A percentile compares a stretch with the other conserved stretches of the same genome.
These are phyloP conservation scores for Sindora glabra DNA, from an alignment of 306 rosid species.

Conservation along the genomic window DNA sequence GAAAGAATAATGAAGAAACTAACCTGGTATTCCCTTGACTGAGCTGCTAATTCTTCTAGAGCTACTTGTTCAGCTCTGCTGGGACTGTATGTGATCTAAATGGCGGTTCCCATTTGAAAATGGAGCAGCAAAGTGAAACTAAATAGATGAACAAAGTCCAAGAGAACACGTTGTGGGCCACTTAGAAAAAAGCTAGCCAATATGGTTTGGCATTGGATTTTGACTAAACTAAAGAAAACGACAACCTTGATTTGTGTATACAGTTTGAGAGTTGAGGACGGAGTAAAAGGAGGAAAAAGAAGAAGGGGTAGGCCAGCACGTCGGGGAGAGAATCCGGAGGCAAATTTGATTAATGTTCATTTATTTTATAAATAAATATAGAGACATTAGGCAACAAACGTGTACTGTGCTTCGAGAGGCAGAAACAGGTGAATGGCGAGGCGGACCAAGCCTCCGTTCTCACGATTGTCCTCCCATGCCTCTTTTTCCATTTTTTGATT, in stretches of 20 bases:
- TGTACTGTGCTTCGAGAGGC: constrained; percentile 28
- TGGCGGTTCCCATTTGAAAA: constrained; percentile 20
- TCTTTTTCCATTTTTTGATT: neutral
- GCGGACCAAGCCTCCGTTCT: neutral
- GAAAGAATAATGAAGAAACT: constrained; percentile 6
- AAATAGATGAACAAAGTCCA: constrained; percentile 22
- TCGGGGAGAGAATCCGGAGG: constrained; percentile 37
- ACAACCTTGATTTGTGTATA: constrained; percentile 26
- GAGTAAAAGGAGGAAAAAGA: neutral
- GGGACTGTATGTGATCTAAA: constrained; percentile 10
- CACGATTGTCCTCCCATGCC: constrained; percentile 24
- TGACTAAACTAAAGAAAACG: constrained; percentile 42
- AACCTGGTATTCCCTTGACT: neutral
- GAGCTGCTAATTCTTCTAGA: neutral
- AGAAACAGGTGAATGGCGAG: constrained; percentile 10
- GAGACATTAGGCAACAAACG: neutral
- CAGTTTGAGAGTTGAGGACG: constrained; percentile 8
- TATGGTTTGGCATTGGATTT: constrained; percentile 43
- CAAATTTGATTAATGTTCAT: constrained; percentile 5
- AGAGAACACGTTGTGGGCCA: constrained; percentile 26
- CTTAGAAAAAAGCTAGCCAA: constrained; percentile 17
- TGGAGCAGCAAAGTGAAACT: constrained; percentile 17
- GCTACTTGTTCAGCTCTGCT: constrained; percentile 1
- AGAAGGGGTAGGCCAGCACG: constrained; percentile 30
- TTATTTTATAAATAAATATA: neutral